Evolutionary conservation across 2,329 filamentous ascomycete genomes (phyloP), one percentile per base, ranked within the genome.

Genomic region (Fusarium torreyae): DNA sequence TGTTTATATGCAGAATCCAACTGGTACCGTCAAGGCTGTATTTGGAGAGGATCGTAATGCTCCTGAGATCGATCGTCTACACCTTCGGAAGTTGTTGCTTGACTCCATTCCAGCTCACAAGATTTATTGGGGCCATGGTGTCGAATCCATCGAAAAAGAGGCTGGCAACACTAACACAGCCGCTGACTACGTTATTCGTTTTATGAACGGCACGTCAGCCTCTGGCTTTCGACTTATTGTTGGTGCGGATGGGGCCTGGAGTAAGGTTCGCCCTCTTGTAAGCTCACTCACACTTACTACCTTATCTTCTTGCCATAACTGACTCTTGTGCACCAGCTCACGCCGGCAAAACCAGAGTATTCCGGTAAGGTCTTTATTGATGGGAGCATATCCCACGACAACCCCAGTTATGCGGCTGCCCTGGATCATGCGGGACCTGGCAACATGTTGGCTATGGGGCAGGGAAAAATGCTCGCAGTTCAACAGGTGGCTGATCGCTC

Each of bases 31-130:
- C 6, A 80, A 77, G 14, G 59, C 58, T 3, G 59, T 77, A 15
- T 48, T 67, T 5, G 76, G 72, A 3, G 73, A 72, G 1, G 53
- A 45, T 2, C 51, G 55, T 5, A 40, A 69, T 7, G 71, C 79
- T 1, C 81, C 82, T 0, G 81, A 84, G 66, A 82, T 84, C 36
- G 76, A 79, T 6, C 73, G 82, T 2, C 70, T 76, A 17, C 70
- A 76, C 10, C 71, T 84, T 38, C 71, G 72, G 0, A 68, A 77
- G 22, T 70, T 84, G 5, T 68, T 84, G 4, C 51, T 81, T 1
- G 65, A 69, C 3, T 65, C 73, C 0, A 48, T 82, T 1, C 77
- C 74, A 6, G 55, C 71, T 0, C 76, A 76, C 0, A 76, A 64
- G 5, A 76, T 87, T 7, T 69, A 68, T 11, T 86, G 81, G 83